phyloP scores from a whole-genome alignment of 371 early-diverging fungal genomes.

The Thermomucor indicae-seudaticae region DNA sequence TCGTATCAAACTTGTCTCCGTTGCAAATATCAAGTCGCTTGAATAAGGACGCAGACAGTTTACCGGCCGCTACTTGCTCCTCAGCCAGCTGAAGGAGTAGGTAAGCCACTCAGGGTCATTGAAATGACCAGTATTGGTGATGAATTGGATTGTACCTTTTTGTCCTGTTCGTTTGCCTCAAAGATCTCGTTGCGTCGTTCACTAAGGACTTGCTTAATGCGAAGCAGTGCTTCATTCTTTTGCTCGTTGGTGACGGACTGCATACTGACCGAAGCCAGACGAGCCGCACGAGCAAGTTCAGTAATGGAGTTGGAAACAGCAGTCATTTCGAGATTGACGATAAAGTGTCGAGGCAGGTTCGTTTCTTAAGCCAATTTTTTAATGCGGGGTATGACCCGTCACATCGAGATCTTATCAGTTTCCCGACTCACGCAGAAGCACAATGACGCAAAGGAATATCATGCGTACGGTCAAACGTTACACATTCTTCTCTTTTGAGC shows the following conservation, averaged over 20 bases:
- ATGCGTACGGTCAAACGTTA: too few species aligned
- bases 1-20: slow-evolving; percentile 79
- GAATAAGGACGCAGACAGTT: slow-evolving; percentile 72
- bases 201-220: slow-evolving; percentile 69
- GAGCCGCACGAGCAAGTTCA: slow-evolving; percentile 69
- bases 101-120: not conserved
- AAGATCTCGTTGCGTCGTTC: slow-evolving; percentile 70
- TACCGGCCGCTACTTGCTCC: slow-evolving; percentile 69
- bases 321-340: too few species aligned
- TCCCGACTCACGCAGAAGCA: too few species aligned
- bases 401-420: too few species aligned
- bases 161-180: slow-evolving; percentile 78
- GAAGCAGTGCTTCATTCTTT: slow-evolving; percentile 74
- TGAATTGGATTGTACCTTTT: slow-evolving; percentile 60
- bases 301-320: slow-evolving; percentile 30
- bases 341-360: too few species aligned
- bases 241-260: slow-evolving; percentile 72
- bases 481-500: too few species aligned
- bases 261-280: slow-evolving; percentile 77
- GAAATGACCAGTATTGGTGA: not conserved
- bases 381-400: too few species aligned
- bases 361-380: too few species aligned
- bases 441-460: too few species aligned
- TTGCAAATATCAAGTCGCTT: slow-evolving; percentile 89
- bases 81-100: slow-evolving; percentile 48